These are phyloP conservation scores for Coemansia guatemalensis DNA, from an alignment of 192 early-diverging fungal genomes.

Conservation along the genomic window DNA sequence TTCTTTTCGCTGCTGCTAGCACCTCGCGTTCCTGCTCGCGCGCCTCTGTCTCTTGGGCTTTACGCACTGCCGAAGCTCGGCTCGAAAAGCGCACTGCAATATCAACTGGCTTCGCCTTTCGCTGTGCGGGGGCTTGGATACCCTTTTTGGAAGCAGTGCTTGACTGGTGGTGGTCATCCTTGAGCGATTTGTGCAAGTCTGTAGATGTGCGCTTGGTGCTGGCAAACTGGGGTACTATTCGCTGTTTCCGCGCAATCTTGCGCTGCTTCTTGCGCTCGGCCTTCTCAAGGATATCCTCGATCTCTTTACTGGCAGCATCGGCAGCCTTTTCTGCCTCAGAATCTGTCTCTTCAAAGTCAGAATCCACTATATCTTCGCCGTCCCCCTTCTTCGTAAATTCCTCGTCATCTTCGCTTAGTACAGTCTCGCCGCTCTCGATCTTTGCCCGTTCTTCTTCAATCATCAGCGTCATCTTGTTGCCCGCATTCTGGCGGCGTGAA, in stretches of 20 bases:
- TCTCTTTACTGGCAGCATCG: constrained; percentile 26
- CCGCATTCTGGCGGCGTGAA: constrained; percentile 45
- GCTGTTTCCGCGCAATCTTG: constrained; percentile 32
- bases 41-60: constrained; percentile 39
- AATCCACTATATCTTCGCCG: constrained; percentile 38
- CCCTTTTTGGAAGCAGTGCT: neutral
- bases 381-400: constrained; percentile 33
- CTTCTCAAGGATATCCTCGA: constrained; percentile 22
- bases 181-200: neutral
- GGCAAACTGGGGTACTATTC: constrained; percentile 41
- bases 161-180: neutral
- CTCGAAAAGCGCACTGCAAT: constrained; percentile 38
- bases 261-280: constrained; percentile 32
- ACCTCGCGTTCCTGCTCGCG: constrained; percentile 32
- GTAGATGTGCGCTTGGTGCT: constrained; percentile 7
- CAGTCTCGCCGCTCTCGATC: constrained; percentile 28
- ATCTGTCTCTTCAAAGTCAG: constrained; percentile 50
- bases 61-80: constrained; percentile 41
- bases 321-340: constrained; percentile 41
- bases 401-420: constrained; percentile 45
- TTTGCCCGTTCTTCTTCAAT: constrained; percentile 47
- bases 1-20: constrained; percentile 23
- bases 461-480: constrained; percentile 49
- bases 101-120: constrained; percentile 8
- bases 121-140: neutral